Base-by-base conservation (phyloP, 2,329 filamentous ascomycete species). In the Orbilia blumenaviensis region DNA sequence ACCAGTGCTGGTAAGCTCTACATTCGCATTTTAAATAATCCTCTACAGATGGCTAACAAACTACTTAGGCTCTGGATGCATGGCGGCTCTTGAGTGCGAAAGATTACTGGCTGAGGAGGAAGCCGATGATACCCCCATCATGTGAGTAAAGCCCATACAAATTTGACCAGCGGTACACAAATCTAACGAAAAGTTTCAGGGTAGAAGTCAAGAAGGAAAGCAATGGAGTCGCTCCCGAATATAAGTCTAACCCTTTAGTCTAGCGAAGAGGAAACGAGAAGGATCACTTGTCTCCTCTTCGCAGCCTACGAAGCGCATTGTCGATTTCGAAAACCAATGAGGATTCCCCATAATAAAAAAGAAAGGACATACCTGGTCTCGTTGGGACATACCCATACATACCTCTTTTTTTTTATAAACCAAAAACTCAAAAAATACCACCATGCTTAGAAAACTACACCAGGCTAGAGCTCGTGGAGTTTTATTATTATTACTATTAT, bases 51-150 rank as follows among this genome's bases (percentile, higher is more conserved):
- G 21, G 12, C 56, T 71, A 46, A 63, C 69, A 41, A 38, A 41
- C 34, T 52, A 27, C 25, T 3, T 78, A 94, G 92, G 94, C 76
- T 93, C 94, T 77, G 95, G 95, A 78, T 99, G 95, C 84, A 91
- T 97, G 86, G 95, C 95, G 63, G 95, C 94, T 9, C 88, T 99
- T 66, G 95, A 99, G 82, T 94, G 94, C 8, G 95, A 99, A 85
- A 96, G 97, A 84, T 97, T 88, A 86, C 86, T 99, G 66, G 87
- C 92, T 56, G 92, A 94, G 80, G 87, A 87, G 54, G 84, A 83
- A 56, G 82, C 81, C 41, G 44, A 29, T 42, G 66, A 48, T 36
- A 34, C 52, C 42, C 73, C 71, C n/a, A 68, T 75, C 23, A 75
- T 75, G 71, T 75, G 34, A 63, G 56, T 74, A 38, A 4, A 12